phyloP scores from a whole-genome alignment of 192 early-diverging fungal genomes.

The Rhizophagus sp. region DNA sequence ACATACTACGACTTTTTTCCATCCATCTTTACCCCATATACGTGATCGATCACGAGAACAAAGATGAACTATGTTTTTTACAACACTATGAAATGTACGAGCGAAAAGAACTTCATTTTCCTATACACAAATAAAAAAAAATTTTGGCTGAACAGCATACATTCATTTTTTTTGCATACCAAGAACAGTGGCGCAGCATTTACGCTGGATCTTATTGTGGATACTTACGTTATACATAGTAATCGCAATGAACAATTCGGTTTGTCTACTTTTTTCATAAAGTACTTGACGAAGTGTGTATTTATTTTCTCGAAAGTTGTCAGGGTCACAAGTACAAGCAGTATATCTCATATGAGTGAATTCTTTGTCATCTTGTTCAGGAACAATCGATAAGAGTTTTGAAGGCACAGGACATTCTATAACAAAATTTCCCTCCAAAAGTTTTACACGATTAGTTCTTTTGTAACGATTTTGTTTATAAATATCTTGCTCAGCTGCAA shows the following conservation, averaged over 20 bases:
- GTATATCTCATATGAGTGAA: conserved; percentile 95
- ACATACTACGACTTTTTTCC: conserved; percentile 83
- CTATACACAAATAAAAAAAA: conserved; percentile 6
- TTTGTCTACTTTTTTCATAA: conserved; percentile 50
- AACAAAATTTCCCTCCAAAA: conserved; percentile 70
- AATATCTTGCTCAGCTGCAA: background rate
- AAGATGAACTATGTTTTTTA: conserved; percentile 90
- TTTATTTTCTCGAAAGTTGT: conserved; percentile 71
- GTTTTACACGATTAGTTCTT: conserved; percentile 48
- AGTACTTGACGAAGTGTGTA: conserved; percentile 74
- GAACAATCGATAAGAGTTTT: conserved; percentile 53
- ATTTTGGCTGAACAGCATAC: too few species aligned
- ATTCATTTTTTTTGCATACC: background rate
- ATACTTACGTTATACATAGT: conserved; percentile 74
- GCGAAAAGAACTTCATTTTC: conserved; percentile 90
- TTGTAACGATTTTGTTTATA: conserved; percentile 24
- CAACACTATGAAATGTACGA: conserved; percentile 80
- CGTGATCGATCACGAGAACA: conserved; percentile 73
- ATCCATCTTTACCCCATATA: conserved; percentile 74
- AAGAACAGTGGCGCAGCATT: background rate
- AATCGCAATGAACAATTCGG: conserved; percentile 79
- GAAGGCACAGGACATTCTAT: conserved; percentile 69
- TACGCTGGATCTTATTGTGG: background rate
- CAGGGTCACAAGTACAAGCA: conserved; percentile 83
- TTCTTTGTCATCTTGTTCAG: conserved; percentile 67